Evolutionary conservation across 2,329 filamentous ascomycete genomes (phyloP).

Genomic region (Aspergillus sojae): DNA sequence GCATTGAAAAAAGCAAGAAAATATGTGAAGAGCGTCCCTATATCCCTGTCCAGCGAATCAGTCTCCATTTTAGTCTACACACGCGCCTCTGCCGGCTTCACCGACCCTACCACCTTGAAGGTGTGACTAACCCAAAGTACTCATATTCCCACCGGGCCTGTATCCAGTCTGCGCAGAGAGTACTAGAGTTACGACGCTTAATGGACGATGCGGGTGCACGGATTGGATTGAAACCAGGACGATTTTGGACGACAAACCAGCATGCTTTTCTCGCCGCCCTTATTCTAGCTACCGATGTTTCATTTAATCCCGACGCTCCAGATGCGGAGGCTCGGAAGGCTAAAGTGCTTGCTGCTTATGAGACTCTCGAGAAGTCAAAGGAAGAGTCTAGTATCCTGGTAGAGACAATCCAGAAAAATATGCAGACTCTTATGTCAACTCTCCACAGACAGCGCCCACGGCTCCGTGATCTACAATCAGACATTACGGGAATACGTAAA

Average conservation of each 20-base stretch:
- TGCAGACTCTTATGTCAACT: slow-evolving; percentile 7
- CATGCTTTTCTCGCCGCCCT: slow-evolving; percentile 28
- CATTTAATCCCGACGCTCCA: slow-evolving; percentile 21
- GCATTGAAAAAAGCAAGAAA: slow-evolving; percentile 20
- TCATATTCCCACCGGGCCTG: not conserved
- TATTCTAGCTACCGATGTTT: slow-evolving; percentile 27
- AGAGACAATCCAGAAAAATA: slow-evolving; percentile 6
- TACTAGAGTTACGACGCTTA: slow-evolving; percentile 7
- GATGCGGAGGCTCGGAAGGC: slow-evolving; percentile 18
- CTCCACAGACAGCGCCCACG: not conserved
- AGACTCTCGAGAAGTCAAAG: slow-evolving; percentile 7
- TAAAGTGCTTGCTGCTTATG: slow-evolving; percentile 6
- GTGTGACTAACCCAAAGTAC: slow-evolving; percentile 15
- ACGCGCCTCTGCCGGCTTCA: slow-evolving; percentile 28
- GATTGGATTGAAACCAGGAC: slow-evolving; percentile 18
- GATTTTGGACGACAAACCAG: slow-evolving; percentile 25
- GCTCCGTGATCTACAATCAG: not conserved
- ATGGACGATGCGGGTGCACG: slow-evolving; percentile 7
- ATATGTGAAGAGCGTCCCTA: slow-evolving; percentile 25
- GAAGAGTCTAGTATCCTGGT: not conserved
- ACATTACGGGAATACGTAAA: no score
- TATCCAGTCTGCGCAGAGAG: slow-evolving; percentile 5
- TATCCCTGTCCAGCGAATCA: slow-evolving; percentile 23
- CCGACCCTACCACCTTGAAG: slow-evolving; percentile 24
- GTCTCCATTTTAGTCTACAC: slow-evolving; percentile 23